Evolutionary conservation across 1,284 basidiomycete species (phyloP).

Genomic region (Phellopilus nigrolimitatus): DNA sequence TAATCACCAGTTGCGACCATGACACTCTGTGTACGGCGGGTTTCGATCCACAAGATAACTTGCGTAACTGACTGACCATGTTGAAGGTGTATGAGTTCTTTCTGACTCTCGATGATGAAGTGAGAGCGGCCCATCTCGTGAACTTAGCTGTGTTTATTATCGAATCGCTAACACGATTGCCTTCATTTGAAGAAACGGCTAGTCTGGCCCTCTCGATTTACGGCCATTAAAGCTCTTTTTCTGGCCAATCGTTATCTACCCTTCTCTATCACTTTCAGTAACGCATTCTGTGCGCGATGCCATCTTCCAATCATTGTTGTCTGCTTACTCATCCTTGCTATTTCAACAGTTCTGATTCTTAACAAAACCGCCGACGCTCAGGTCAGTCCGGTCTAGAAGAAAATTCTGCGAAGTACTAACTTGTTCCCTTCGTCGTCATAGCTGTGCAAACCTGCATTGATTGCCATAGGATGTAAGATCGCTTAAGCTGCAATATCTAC

Average conservation of each 20-base stretch:
- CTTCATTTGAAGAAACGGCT: constrained; percentile 9
- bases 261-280: not conserved
- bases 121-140: not conserved
- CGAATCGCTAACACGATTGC: not conserved
- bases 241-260: constrained; percentile 17
- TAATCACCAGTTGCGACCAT: constrained; percentile 1
- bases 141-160: not conserved
- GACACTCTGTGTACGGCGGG: constrained; percentile 5
- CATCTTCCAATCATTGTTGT: not conserved
- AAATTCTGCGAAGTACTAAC: not conserved
- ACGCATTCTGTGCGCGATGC: not conserved
- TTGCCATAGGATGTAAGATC: constrained; percentile 7
- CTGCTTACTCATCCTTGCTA: not conserved
- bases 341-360: constrained; percentile 2
- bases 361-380: not conserved
- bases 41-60: not conserved
- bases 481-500: not conserved
- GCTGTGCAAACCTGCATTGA: constrained; percentile 6
- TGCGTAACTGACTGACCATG: not conserved
- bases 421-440: not conserved
- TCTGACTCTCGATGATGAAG: constrained; percentile 12
- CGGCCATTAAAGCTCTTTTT: constrained; percentile 12
- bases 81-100: constrained; percentile 14
- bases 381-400: not conserved
- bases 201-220: constrained; percentile 13